Evolutionary conservation across 192 early-diverging fungal species (phyloP).

Genomic region (Rhizophagus sp.): DNA sequence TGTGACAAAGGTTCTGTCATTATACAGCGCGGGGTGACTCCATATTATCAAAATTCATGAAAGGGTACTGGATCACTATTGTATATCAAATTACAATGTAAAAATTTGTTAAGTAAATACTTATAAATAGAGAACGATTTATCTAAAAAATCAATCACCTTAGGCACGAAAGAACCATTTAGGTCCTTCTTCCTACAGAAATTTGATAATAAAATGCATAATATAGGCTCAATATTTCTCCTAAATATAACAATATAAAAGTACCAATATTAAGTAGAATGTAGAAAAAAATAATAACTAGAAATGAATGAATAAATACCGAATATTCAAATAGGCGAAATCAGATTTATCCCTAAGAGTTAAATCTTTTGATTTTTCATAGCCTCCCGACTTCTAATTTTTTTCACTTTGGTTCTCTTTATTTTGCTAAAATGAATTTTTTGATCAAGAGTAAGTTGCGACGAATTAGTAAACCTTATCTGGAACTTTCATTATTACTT

Average conservation of each 20-base stretch:
- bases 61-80: slow-evolving; percentile 77
- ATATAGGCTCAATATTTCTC: slow-evolving; percentile 92
- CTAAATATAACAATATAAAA: slow-evolving; percentile 27
- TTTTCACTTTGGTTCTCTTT: slow-evolving; percentile 73
- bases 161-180: slow-evolving; percentile 73
- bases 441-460: slow-evolving; percentile 65
- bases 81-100: slow-evolving; percentile 55
- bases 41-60: slow-evolving; percentile 93
- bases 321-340: slow-evolving; percentile 90
- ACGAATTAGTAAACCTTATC: slow-evolving; percentile 68
- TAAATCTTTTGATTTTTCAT: slow-evolving; percentile 85
- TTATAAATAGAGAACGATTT: slow-evolving; percentile 5
- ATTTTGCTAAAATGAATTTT: slow-evolving; percentile 75
- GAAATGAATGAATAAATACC: slow-evolving; percentile 33
- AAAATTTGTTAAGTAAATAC: neutral
- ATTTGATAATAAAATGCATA: slow-evolving; percentile 87
- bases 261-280: neutral
- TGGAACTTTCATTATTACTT: slow-evolving; percentile 63
- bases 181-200: slow-evolving; percentile 89
- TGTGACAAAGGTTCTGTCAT: slow-evolving; percentile 95
- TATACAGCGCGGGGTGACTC: slow-evolving; percentile 87
- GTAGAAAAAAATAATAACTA: slow-evolving; percentile 1
- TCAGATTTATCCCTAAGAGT: slow-evolving; percentile 83
- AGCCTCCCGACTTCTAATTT: slow-evolving; percentile 65
- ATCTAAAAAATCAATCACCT: slow-evolving; percentile 39